Base-by-base conservation (phyloP, 83 land plant genomes). In the Thuja plicata region DNA sequence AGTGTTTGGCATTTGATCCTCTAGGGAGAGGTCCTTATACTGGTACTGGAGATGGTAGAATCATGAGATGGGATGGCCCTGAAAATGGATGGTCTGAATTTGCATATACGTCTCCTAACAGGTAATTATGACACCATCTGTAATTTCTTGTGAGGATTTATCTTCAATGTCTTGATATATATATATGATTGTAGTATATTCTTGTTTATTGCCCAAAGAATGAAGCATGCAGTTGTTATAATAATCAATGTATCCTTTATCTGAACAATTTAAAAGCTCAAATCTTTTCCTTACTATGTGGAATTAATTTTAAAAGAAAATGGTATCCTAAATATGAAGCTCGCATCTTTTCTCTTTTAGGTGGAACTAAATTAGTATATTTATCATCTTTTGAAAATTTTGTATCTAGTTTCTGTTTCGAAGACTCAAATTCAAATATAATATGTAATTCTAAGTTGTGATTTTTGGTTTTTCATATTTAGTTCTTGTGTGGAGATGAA, bases 21-120 rank as follows among this genome's bases (percentile, higher is more conserved):
- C 92, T 93, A 45, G 95, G 94, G 2, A 71, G 86, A 41, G 96
- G 96, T 13, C 96, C 96, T n/a, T 94, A 94, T 87, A 90, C 95
- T 38, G 95, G 96, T 40, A 86, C 91, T 15, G 89, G 93, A 21
- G 95, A 94, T 90, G 96, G 96, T 37, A 88, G 96, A 30, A 90
- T 94, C 60, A 55, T 94, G 85, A 79, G 89, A 35, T 94, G 95
- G 95, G 86, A 94, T 17, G 92, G 91, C 8, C 89, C 85, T 16
- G 88, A 78, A 48, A 24, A 88, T 1, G 92, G 90, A 0, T 94
- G 96, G 96, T 80, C 82, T 40, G 90, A 94, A 35, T 94, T 92
- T 85, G 95, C 96, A n/a, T 48, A 86, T 85, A 88, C 92, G 43
- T 88, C 91, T 38, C 84, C 92, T 32, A 87, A 92, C 54, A 73